Base-by-base conservation (phyloP, 768 basidiomycete genomes). In the Mycena rosella region DNA sequence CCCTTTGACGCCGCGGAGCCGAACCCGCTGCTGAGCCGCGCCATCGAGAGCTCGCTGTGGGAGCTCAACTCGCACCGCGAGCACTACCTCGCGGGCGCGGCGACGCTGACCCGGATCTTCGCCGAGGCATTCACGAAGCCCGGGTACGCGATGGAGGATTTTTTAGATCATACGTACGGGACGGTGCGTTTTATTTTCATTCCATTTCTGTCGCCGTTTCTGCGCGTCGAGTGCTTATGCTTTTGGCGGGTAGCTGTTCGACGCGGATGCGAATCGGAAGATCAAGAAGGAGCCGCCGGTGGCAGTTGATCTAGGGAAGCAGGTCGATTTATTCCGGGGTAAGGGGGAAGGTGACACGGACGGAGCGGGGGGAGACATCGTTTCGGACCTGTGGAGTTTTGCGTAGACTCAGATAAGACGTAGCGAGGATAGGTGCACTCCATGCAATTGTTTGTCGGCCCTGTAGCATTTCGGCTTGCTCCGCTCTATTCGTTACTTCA, bases 91-190 rank as follows among this genome's bases (percentile, higher is more conserved):
- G 82, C 93, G 1, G 87, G 89, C 1, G 92, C 97, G n/a, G 89
- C 94, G n/a, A 94, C 94, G 0, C 78, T 99, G 51, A 90, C 89
- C 30, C 91, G 91, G 74, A 91, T 99, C 60, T 94, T 98, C 72
- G 85, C 85, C 15, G 96, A 96, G 75, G 91, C 93, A 6, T 98
- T 99, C 80, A 98, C 95, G n/a, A 98, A 97, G 75, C 94, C 91
- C 20, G 85, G 84, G 38, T 98, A 96, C 78, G 83, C 88, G 17
- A 88, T 98, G 88, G 97, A 99, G 72, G 97, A 99, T 76, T 99
- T 99, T 78, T 78, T 98, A 75, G 98, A 99, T 77, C 97, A 99
- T 76, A 93, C 93, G 3, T 96, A 95, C 73, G 86, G 84, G 42
- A 95, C 94, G 71, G 94, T 96, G 72, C 60, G 89, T 78, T 13